Evolutionary conservation across 169 alveolate species (phyloP).

Genomic region (Plasmodium cynomolgi): DNA sequence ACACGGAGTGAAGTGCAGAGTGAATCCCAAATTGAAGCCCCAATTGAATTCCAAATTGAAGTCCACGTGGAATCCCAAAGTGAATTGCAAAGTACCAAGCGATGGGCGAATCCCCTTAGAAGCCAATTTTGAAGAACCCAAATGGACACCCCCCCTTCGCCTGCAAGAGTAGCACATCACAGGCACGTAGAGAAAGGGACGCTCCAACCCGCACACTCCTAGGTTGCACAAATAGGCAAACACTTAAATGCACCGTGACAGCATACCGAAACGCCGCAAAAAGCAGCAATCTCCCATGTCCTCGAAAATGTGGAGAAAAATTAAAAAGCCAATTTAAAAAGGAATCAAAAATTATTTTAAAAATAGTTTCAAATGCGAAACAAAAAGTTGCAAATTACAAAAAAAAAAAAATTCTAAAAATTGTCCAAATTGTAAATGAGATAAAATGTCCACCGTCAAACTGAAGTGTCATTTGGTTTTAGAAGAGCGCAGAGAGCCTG

Average conservation of each 20-base stretch:
- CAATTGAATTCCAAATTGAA: not conserved
- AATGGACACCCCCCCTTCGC: not conserved
- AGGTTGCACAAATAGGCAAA: not conserved
- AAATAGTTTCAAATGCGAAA: slow-evolving; percentile 13
- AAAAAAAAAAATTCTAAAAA: slow-evolving; percentile 19
- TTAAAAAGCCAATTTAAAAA: slow-evolving; percentile 15
- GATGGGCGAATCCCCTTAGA: not conserved
- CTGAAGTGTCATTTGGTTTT: slow-evolving; percentile 4
- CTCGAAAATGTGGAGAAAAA: not conserved
- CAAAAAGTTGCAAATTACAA: slow-evolving; percentile 52
- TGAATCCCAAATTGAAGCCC: not conserved
- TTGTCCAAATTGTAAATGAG: not conserved
- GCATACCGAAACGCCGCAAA: not conserved
- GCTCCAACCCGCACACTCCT: not conserved
- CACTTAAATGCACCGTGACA: not conserved
- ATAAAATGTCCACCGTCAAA: not conserved
- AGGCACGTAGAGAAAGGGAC: not conserved
- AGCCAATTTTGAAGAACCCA: not conserved
- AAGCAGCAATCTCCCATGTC: not conserved
- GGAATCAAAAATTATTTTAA: slow-evolving; percentile 30
- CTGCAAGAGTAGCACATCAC: not conserved
- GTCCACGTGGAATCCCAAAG: no score
- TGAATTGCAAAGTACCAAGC: not conserved
- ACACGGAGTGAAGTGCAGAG: not conserved
- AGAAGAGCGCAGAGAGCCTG: not conserved